These are phyloP conservation scores for Areca catechu DNA, from an alignment of 176 grass and related monocot genomes.

Conservation along the genomic window DNA sequence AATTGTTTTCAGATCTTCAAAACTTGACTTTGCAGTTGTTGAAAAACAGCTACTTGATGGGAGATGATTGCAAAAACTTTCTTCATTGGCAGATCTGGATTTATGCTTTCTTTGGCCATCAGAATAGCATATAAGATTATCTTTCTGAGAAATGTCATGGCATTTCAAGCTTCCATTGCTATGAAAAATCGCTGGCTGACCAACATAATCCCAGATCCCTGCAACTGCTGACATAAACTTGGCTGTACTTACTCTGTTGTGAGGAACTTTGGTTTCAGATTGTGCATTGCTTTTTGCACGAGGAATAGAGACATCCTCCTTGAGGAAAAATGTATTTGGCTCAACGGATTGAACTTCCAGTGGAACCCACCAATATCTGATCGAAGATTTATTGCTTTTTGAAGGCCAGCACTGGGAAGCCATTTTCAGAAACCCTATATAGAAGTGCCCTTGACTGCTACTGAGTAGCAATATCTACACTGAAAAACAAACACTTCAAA, in stretches of 20 bases:
- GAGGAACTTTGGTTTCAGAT: slow-evolving; percentile 27
- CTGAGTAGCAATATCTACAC: too few relatives aligned
- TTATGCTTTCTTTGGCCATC: slow-evolving; percentile 24
- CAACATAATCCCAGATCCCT: slow-evolving; percentile 66
- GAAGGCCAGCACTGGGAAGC: slow-evolving; percentile 30
- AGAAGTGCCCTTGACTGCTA: too few relatives aligned
- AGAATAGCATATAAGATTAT: slow-evolving; percentile 25
- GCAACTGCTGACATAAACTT: slow-evolving; percentile 44
- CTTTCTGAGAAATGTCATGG: slow-evolving; percentile 26
- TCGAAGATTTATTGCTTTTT: slow-evolving; percentile 47
- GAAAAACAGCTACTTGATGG: slow-evolving; percentile 12
- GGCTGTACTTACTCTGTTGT: slow-evolving; percentile 45
- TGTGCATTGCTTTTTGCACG: slow-evolving; percentile 23
- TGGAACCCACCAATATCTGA: slow-evolving; percentile 35
- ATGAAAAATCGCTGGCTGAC: slow-evolving; percentile 29
- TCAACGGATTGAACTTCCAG: slow-evolving; percentile 28
- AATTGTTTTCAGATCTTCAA: slow-evolving; percentile 47
- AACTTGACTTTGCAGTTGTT: slow-evolving; percentile 24
- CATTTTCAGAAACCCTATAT: slow-evolving; percentile 29
- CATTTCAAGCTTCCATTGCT: slow-evolving; percentile 29
- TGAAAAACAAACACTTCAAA: too few relatives aligned
- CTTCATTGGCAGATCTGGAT: slow-evolving; percentile 3
- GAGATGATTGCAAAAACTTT: slow-evolving; percentile 16
- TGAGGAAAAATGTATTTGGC: slow-evolving; percentile 31
- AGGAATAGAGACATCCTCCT: slow-evolving; percentile 15